Base-by-base conservation (phyloP, 306 rosid species). In the Lathyrus tuberosus region DNA sequence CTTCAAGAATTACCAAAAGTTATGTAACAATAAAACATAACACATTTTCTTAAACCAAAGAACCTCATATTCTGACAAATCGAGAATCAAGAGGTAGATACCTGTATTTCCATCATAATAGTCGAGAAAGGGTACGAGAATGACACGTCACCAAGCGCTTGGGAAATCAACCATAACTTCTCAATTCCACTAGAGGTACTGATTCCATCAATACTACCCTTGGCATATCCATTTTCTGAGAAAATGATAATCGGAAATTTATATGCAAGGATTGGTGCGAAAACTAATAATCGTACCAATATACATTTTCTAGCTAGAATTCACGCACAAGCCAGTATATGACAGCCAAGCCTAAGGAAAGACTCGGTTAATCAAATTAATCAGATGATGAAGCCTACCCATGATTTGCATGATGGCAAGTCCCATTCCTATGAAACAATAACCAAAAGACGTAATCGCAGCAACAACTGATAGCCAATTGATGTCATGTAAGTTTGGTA, bases 101-200 rank as follows among this genome's bases (percentile, higher is more conserved):
- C 97, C 91, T 92, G 96, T 72, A 92, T 87, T 81, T 92, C 92
- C 46, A 92, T 79, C 67, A 92, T 75, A 75, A 92, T 89, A 15
- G 86, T 73, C 8, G 98, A 72, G 82, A 83, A 92, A 11, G 98
- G 98, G 71, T 81, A 92, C 41, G 98, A 82, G 78, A 84, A 92
- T 56, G 95, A 91, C 71, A 92, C 85, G 69, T 89, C 96, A 51
- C 98, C 98, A 62, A 87, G 85, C 0, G 87, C 98, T 82, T 89
- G 95, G 81, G 89, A 84, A 71, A 75, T 73, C 52, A 89, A 60
- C 88, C 89, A 92, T 49, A 86, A 17, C 74, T 92, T 92, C 35
- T 83, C 79, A 46, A 82, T 41, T 30, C 70, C 60, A 71, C 22
- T 89, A 16, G 79, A 38, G 16, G 86, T 60, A 51, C 72, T 69